Base-by-base conservation (phyloP, 140 eudicot genomes). In the Ambrosia hybrid region DNA sequence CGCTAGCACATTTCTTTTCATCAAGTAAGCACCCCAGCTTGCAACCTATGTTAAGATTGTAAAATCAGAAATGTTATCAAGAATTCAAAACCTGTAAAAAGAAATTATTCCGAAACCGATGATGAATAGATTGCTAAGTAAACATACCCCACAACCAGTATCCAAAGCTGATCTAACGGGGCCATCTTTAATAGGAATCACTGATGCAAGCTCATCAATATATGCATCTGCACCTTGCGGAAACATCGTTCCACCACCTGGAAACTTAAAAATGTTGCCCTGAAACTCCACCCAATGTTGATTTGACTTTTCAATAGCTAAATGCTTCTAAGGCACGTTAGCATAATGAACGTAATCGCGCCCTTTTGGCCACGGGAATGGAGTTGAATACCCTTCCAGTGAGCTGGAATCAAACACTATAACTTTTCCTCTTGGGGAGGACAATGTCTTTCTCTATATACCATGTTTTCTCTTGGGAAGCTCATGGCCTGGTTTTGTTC, bases 11-110 rank as follows among this genome's bases (percentile, higher is more conserved):
- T 87, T 87, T 75, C 90, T 82, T 78, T 84, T 88, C 80, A 86
- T 76, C 81, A 91, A 51, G 73, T 84, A 91, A 45, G 97, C 96
- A 76, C 97, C 96, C 97, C 97, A 90, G 79, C 97, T 90, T 38
- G 95, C 97, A 77, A 90, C 95, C 97, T 90, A 43, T 36, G 55
- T 48, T 53, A 70, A 49, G 6, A 63, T 76, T 53, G 67, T 17
- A n/a, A 66, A 73, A 74, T 71, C 60, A 83, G 21, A 66, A 17
- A 3, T 66, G 17, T 21, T 17, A 26, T 10, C 16, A 65, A 51
- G 4, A 39, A 64, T 37, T 38, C 13, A 39, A 46, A 49, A 13
- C 70, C 11, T 15, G 58, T 11, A 16, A 36, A 51, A 1, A 62
- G 3, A 73, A 49, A 37, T 38, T 65, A 57, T 38, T 26, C 16